Base-by-base conservation (phyloP, 2,329 filamentous ascomycete species). In the Penicillium brevicompactum region DNA sequence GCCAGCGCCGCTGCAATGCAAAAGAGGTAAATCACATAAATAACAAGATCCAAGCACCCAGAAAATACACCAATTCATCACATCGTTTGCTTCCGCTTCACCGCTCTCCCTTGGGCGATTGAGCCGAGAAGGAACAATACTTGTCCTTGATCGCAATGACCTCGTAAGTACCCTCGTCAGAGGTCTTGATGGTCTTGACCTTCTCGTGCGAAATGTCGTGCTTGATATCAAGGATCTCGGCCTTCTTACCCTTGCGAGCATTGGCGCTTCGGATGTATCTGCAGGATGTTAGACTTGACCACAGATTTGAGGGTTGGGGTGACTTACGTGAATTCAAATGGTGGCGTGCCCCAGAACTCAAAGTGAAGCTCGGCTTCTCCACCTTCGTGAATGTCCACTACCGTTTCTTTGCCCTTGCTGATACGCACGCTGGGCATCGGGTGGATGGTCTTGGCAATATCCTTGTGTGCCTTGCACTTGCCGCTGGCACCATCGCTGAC, bases 141-240 rank as follows among this genome's bases (percentile, higher is more conserved):
- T 86, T 86, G 75, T 99, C 94, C 80, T 95, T 95, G 75, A 99
- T 96, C 10, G 91, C 88, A 30, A 97, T 90, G 16, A 99, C 93
- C 77, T 99, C 94, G 70, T 99, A 99, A 63, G 92, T 96, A 47
- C 94, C 94, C 80, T 97, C 94, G 70, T 96, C 90, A 64, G 88
- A 92, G 24, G 92, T 92, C 66, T 87, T 87, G 65, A 97, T 84
- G 24, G 86, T 85, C 82, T 96, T 92, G 67, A 79, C 87, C 72
- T 91, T 84, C 67, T 95, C 91, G 59, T 92, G 85, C 46, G 89
- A 93, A 16, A 89, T 82, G 65, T 97, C 92, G 63, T 94, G 92
- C 64, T 90, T 86, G 61, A 95, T 97, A 77, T 99, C 95, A 16
- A 99, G 81, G 32, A 99, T 84, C 66, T 87, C 82, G 37, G 88